Conservation (phyloP, 2,329 filamentous ascomycete species). For the Xylariaceae sp. region DNA sequence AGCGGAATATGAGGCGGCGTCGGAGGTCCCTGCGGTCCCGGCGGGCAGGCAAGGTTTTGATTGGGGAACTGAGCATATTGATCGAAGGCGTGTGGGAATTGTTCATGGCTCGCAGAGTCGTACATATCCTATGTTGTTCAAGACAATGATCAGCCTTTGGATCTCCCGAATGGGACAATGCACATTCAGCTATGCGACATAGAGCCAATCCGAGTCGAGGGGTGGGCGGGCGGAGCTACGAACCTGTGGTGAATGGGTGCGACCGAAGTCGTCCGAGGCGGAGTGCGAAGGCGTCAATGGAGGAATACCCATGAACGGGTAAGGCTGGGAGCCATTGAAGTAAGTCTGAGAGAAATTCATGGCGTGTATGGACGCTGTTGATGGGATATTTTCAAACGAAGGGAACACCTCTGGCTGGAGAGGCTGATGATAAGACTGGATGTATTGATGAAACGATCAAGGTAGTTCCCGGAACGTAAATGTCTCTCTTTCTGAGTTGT, state of each 20-base stretch:
- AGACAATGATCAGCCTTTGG: constrained; percentile 19
- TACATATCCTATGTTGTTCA: constrained; percentile 42
- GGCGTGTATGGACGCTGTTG: constrained; percentile 8
- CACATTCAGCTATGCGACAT: neutral
- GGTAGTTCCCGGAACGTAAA: neutral
- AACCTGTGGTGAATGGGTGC: constrained; percentile 49
- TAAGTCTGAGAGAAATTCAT: constrained; percentile 54
- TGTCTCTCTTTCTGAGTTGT: neutral
- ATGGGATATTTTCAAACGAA: neutral
- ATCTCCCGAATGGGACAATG: neutral
- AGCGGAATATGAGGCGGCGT: constrained; percentile 44
- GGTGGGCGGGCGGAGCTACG: constrained; percentile 28
- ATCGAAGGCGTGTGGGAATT: constrained; percentile 44
- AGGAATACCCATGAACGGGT: constrained; percentile 50
- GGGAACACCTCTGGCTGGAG: constrained; percentile 1
- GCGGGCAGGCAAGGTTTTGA: constrained; percentile 41
- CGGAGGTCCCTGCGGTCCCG: constrained; percentile 48
- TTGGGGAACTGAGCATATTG: constrained; percentile 39
- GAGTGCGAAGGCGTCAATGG: constrained; percentile 52
- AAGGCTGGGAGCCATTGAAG: constrained; percentile 44
- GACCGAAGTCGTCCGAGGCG: constrained; percentile 47
- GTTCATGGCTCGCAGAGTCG: constrained; percentile 43
- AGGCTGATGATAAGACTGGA: constrained; percentile 9
- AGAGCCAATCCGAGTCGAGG: neutral
- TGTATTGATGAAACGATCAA: constrained; percentile 1